Evolutionary conservation across 208 protist species (phyloP).

Genomic region (Crithidia brevicula): DNA sequence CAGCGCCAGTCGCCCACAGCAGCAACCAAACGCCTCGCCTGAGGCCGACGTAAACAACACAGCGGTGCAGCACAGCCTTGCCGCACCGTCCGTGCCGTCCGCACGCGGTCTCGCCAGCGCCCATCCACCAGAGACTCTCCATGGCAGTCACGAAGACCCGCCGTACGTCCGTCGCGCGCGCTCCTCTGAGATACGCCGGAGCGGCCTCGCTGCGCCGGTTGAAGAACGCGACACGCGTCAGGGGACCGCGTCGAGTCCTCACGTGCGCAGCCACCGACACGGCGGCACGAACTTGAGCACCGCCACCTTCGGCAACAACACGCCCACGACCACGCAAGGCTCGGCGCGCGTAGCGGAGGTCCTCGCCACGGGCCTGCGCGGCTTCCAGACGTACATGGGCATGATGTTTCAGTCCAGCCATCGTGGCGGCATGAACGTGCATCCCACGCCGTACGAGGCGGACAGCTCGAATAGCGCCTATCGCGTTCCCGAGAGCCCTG

Average conservation of each 20-base stretch:
- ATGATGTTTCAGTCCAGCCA: conserved; percentile 13
- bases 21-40: too few relatives aligned
- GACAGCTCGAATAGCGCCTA: conserved; percentile 5
- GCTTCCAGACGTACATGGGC: conserved; percentile 29
- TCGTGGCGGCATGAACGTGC: background rate
- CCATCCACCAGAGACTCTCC: background rate
- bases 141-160: background rate
- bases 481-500: conserved; percentile 10
- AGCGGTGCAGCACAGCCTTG: too few relatives aligned
- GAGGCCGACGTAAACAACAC: background rate
- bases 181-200: background rate
- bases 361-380: conserved; percentile 13
- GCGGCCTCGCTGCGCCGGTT: background rate
- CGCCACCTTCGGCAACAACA: background rate
- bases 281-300: too few relatives aligned
- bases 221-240: background rate
- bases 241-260: too few relatives aligned
- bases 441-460: conserved; percentile 4
- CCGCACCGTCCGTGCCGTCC: background rate
- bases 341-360: background rate
- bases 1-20: too few relatives aligned
- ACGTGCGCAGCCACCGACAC: too few relatives aligned
- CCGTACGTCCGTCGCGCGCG: background rate
- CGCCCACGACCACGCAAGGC: background rate
- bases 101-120: background rate